Conservation (phyloP, 306 rosid species). For the Acacia confusa region DNA sequence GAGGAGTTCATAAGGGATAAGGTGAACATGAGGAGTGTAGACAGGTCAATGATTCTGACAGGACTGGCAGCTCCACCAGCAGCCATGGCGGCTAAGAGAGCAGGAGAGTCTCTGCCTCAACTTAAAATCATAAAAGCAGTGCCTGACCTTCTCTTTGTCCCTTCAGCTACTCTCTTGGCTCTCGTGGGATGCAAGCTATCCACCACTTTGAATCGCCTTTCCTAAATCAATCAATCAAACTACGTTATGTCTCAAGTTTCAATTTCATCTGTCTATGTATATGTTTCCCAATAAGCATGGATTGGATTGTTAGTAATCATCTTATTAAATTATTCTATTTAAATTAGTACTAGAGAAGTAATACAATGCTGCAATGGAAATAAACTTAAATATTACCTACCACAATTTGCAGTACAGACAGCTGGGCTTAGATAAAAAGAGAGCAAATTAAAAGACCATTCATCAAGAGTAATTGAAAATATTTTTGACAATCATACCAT, state of each 20-base stretch:
- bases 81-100: conserved; percentile 62
- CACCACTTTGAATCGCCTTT: background rate
- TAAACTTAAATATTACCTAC: no score
- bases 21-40: conserved; percentile 44
- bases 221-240: background rate
- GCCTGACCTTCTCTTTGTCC: conserved; percentile 73
- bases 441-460: background rate
- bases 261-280: background rate
- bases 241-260: background rate
- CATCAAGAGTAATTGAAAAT: background rate
- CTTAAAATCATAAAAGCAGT: conserved; percentile 40
- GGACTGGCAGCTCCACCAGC: conserved; percentile 66
- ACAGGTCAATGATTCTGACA: conserved; percentile 44
- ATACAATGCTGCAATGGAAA: background rate
- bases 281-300: background rate
- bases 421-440: background rate
- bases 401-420: no score
- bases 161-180: conserved; percentile 55
- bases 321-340: background rate
- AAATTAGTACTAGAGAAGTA: background rate
- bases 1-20: conserved; percentile 33
- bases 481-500: no score
- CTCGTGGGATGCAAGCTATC: conserved; percentile 49
- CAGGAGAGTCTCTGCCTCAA: conserved; percentile 54
- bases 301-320: background rate